Conservation (phyloP, 306 rosid genomes). For the Arachis stenosperma region DNA sequence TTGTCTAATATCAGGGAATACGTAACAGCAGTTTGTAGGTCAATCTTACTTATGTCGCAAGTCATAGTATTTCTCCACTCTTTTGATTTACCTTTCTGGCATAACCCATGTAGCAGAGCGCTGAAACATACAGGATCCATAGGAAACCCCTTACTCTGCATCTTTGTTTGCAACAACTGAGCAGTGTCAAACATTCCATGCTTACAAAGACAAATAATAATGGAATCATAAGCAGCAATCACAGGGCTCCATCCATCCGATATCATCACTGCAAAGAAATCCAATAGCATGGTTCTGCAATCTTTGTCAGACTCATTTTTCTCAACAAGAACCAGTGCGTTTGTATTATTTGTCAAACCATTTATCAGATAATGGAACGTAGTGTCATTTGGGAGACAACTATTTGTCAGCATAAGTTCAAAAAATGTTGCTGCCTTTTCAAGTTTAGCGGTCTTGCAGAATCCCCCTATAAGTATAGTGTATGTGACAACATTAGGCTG, state of each 20-base stretch:
- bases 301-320: conserved; percentile 37
- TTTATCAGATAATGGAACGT: conserved; percentile 74
- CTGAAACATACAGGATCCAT: conserved; percentile 62
- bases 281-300: conserved; percentile 52
- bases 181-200: conserved; percentile 74
- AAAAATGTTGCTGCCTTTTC: conserved; percentile 69
- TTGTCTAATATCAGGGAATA: conserved; percentile 67
- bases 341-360: conserved; percentile 59
- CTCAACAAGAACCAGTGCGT: conserved; percentile 26
- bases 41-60: conserved; percentile 48
- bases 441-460: conserved; percentile 61
- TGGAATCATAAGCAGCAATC: conserved; percentile 70
- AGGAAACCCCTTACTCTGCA: conserved; percentile 53
- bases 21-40: conserved; percentile 59
- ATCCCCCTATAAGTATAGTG: conserved; percentile 69
- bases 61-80: conserved; percentile 68
- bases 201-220: conserved; percentile 68
- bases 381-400: conserved; percentile 69
- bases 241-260: conserved; percentile 62
- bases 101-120: conserved; percentile 71
- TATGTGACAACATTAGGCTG: conserved; percentile 85
- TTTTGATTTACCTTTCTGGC: conserved; percentile 61
- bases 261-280: conserved; percentile 62
- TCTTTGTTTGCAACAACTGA: conserved; percentile 57
- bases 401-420: conserved; percentile 72